Base-by-base conservation (phyloP, 1,284 basidiomycete species). In the Cutaneotrichosporon daszewskae region DNA sequence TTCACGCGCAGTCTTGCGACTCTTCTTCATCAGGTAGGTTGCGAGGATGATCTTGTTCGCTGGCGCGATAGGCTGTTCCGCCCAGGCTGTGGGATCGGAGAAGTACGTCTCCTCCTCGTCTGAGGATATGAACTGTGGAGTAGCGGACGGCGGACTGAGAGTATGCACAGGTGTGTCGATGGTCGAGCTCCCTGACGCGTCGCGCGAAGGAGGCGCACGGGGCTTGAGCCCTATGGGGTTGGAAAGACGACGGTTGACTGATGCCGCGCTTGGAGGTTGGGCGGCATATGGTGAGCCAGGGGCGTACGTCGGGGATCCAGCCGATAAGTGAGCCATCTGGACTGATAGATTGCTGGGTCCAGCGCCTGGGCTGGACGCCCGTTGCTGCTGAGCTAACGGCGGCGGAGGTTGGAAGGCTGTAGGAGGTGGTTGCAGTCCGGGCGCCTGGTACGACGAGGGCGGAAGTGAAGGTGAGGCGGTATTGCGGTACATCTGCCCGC, bases 1-100 rank as follows among this genome's bases (percentile, higher is more conserved):
- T 59, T 88, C 84, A 58, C 92, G 80, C 55, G 94, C 88, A 38
- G 83, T 83, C 32, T 90, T 90, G 67, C 91, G 91, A 35, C 59
- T 61, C 42, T 59, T 51, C 68, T 98, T 98, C 87, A 95, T 94
- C 49, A 98, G 75, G 68, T 98, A 99, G 2, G 91, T 91, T 23
- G 84, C 81, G 5, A 91, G 64, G 23, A 95, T 82, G 35, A 82
- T 74, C 71, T 88, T 90, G 18, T 79, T 87, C 13, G 25, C 9
- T 26, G 4, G 25, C 25, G 17, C 22, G 34, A 18, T 16, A 12
- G 7, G 18, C 27, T 8, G n/a, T 27, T 38, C 54, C 0, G 38
- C 19, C 35, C 54, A 51, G 13, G 53, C 57, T n/a, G 49, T 33
- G 6, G 55, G 57, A 31, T 62, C 59, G 7, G 57, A 56, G 25